phyloP scores from a whole-genome alignment of 306 rosid genomes.

The Dalbergia cochinchinensis region DNA sequence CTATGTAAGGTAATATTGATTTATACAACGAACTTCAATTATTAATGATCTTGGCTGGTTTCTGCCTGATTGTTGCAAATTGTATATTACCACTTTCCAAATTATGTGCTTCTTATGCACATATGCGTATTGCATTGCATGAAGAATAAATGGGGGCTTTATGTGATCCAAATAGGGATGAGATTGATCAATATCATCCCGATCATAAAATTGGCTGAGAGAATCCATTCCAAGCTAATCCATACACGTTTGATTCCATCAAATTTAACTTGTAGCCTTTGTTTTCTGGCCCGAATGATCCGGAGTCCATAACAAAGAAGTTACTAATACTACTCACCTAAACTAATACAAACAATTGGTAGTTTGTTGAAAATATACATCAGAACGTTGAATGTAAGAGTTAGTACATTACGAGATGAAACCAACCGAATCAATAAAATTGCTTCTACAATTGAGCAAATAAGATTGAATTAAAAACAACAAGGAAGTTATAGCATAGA shows the following conservation, averaged over 20 bases:
- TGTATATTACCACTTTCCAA: neutral
- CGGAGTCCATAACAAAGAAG: neutral
- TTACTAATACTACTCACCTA: neutral
- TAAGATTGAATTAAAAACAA: neutral
- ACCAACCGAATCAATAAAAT: neutral
- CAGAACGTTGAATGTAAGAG: neutral
- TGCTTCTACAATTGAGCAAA: neutral
- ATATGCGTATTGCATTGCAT: neutral
- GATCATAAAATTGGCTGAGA: neutral
- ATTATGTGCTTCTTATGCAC: neutral
- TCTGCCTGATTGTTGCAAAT: neutral
- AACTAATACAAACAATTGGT: neutral
- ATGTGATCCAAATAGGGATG: neutral
- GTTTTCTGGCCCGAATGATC: neutral
- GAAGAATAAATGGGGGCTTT: no score
- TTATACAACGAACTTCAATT: constrained; percentile 21
- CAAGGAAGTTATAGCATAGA: no score
- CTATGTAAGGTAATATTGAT: constrained; percentile 29
- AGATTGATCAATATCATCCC: neutral
- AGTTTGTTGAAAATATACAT: neutral
- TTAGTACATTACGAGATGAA: neutral
- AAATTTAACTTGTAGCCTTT: neutral
- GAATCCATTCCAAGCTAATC: constrained; percentile 8
- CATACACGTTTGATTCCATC: neutral
- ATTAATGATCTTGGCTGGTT: constrained; percentile 5